A percentile compares a stretch with the other conserved stretches of the same genome.
Conservation (phyloP, 108 stramenopile genomes). For the Nitzschia palea region DNA sequence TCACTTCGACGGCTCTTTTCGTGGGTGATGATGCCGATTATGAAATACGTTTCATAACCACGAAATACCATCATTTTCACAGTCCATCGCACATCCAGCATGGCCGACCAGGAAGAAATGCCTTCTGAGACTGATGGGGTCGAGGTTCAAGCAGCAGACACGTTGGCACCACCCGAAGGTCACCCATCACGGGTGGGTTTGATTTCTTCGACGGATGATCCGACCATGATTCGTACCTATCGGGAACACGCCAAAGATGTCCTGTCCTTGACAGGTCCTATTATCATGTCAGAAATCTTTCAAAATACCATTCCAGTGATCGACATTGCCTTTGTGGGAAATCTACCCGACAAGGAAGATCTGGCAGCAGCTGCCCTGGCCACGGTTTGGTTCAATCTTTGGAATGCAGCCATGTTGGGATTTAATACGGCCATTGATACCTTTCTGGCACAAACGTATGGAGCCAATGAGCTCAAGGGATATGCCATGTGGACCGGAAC, state of each 20-base stretch:
- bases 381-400: constrained; percentile 49
- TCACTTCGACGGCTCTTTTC: no score
- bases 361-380: constrained; percentile 43
- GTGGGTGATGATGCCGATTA: no score
- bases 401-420: constrained; percentile 43
- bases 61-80: no score
- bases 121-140: no score
- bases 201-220: no score
- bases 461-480: constrained; percentile 33
- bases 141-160: no score
- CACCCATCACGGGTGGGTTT: no score
- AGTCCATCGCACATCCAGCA: no score
- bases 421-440: constrained; percentile 51
- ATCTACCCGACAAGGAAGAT: constrained; percentile 37
- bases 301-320: constrained; percentile 42
- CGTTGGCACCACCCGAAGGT: no score
- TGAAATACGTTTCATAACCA: no score
- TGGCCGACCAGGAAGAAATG: no score
- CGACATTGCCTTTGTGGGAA: constrained; percentile 39
- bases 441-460: constrained; percentile 35
- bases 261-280: constrained; percentile 22
- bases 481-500: constrained; percentile 41
- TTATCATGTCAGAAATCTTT: constrained; percentile 38
- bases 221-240: no score
- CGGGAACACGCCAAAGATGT: constrained; percentile 26